A percentile compares a stretch with the other conserved stretches of the same genome.
These are phyloP conservation scores for Xylaria scruposa DNA, from an alignment of 495 filamentous ascomycete species.

Conservation along the genomic window DNA sequence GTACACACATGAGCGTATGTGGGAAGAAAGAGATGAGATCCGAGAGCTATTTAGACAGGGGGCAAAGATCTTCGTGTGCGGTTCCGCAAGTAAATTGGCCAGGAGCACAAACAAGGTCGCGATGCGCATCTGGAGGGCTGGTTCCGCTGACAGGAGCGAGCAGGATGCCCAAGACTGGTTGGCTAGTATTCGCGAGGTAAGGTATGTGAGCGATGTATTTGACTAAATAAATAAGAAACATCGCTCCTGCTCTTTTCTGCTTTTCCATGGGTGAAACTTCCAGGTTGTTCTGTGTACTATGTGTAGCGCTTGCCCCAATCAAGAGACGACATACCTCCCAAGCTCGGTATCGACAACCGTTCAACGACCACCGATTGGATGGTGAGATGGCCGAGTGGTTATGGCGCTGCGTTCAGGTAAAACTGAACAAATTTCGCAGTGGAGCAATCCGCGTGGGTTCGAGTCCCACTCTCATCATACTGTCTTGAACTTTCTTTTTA, in stretches of 20 bases:
- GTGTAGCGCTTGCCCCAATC: not conserved
- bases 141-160: slow-evolving; percentile 36
- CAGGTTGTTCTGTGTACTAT: not conserved
- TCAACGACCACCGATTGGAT: too few relatives aligned
- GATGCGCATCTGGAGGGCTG: slow-evolving; percentile 58
- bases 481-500: not conserved
- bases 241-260: not conserved
- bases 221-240: slow-evolving; percentile 34
- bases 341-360: too few relatives aligned
- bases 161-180: slow-evolving; percentile 60
- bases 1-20: slow-evolving; percentile 67
- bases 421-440: slow-evolving; percentile 36
- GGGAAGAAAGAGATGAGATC: slow-evolving; percentile 58
- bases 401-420: slow-evolving; percentile 27
- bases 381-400: slow-evolving; percentile 32
- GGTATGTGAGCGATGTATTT: slow-evolving; percentile 71
- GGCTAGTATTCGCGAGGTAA: slow-evolving; percentile 57
- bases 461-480: slow-evolving; percentile 48
- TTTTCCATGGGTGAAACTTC: not conserved
- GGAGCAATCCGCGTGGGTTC: slow-evolving; percentile 52
- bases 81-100: slow-evolving; percentile 57
- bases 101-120: slow-evolving; percentile 52
- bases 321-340: not conserved
- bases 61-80: slow-evolving; percentile 68
- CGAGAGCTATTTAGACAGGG: slow-evolving; percentile 55